phyloP scores from a whole-genome alignment of 169 alveolate species.

The Cystoisospora suis region DNA sequence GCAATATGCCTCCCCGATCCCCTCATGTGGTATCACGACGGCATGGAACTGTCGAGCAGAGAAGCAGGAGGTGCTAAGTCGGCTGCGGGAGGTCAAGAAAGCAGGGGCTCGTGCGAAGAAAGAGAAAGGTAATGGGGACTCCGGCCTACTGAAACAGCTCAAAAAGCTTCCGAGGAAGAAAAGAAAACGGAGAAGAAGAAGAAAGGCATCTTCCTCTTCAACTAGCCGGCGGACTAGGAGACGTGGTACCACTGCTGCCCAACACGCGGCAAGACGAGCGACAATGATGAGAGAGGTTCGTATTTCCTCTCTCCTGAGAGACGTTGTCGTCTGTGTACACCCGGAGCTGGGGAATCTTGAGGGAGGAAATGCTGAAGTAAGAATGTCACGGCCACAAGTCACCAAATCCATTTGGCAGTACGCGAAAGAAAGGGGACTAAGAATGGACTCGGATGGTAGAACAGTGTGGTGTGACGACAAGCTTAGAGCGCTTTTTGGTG shows the following conservation, averaged over 20 bases:
- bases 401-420: slow-evolving; percentile 17
- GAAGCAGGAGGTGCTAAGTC: neutral
- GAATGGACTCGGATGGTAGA: neutral
- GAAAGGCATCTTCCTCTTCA: neutral
- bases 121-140: neutral
- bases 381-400: slow-evolving; percentile 32
- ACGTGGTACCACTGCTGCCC: slow-evolving; percentile 19
- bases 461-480: neutral
- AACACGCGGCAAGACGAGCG: slow-evolving; percentile 6
- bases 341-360: neutral
- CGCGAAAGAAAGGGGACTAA: neutral
- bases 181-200: neutral
- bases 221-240: no score
- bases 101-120: neutral
- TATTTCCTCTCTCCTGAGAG: neutral
- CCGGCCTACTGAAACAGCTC: neutral
- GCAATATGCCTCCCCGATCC: no score
- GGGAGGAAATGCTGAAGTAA: neutral
- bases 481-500: neutral
- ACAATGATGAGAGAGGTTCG: slow-evolving; percentile 13
- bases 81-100: neutral
- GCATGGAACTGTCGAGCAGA: slow-evolving; percentile 23
- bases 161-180: neutral
- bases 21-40: slow-evolving; percentile 1
- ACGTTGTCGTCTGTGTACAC: neutral